Base-by-base conservation (phyloP, 2,329 filamentous ascomycete species). In the Talaromyces sp. region DNA sequence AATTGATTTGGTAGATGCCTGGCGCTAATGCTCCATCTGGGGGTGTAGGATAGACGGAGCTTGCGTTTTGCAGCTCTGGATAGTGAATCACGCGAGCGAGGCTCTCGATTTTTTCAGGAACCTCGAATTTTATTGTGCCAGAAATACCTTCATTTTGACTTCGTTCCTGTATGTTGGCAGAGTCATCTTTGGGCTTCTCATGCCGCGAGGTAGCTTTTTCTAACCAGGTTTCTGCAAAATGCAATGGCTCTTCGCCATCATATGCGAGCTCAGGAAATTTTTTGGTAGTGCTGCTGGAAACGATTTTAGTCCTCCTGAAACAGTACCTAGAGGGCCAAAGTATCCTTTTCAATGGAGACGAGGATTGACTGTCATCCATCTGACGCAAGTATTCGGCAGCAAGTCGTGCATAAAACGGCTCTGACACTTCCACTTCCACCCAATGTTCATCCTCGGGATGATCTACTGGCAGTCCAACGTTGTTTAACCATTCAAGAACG, bases 41-140 rank as follows among this genome's bases (percentile, higher is more conserved):
- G 5, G 83, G 83, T 7, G 83, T 85, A 13, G 83, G 83, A 72
- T 85, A 85, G 34, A 85, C 81, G 61, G 82, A 75, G 65, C 75
- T 78, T 54, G 76, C 72, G 31, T 69, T 68, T 65, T 79, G 76
- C 17, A 82, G 71, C 58, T 82, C 80, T 19, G 76, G 74, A 58
- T 77, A 78, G 63, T 77, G 72, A 5, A 77, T 71, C 51, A 75
- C 72, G 63, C 76, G 73, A 45, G 78, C 77, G 45, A 80, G 71
- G 61, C 78, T 80, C 61, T 79, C 76, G 29, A 77, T 67, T 6
- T 69, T 70, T 36, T 77, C 77, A 13, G 70, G 63, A 38, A 70
- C 58, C 40, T 75, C 76, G 15, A 61, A n/a, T 36, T 67, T 70
- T 8, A 70, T 67, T 5, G 73, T 70, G 5, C 72, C 65, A 36